Evolutionary conservation across 371 early-diverging fungal genomes (phyloP), one percentile per base, ranked within the genome.

Genomic region (Rhizopus delemar): DNA sequence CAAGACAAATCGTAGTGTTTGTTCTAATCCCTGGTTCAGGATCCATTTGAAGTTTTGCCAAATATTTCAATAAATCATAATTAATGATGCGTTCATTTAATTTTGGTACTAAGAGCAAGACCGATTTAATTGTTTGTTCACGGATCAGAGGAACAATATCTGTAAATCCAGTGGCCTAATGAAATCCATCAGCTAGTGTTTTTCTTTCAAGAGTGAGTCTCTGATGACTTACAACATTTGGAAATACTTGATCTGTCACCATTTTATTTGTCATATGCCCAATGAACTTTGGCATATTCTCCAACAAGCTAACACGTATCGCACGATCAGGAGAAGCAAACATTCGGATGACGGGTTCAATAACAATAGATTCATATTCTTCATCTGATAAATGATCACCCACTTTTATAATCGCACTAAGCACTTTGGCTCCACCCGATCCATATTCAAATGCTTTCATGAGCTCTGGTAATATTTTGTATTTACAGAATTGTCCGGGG

Each of bases 1-100:
- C 96, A 8, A 97, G 67, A 64, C 96, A 96, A 41, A 97, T 91
- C 8, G 93, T 89, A 11, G 95, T 89, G 62, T 97, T 97, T 59
- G 98, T 93, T 36, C 98, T 82, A 63, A 98, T 97, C 1, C 96
- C 96, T 0, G 98, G 95, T 61, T 96, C 95, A 31, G 87, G 84
- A 72, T 98, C 98, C 52, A 86, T 85, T 50, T 94, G 93, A 5
- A 93, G 74, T 54, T 93, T 93, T 31, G 91, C 93, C 4, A 98
- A 73, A 57, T 91, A 87, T 51, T 90, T 77, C 33, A 97, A 56
- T 1, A 97, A 69, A 50, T 96, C 95, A 59, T 90, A 87, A 65
- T 97, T 96, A 61, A 94, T 84, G 22, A 86, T 81, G 38, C 86
- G 79, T 16, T 91, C 88, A 31, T 78, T 62, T 66, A 89, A 82